Evolutionary conservation across 225 moss, liverwort and hornwort species (phyloP).

Genomic region (Thuidium tamariscinum): DNA sequence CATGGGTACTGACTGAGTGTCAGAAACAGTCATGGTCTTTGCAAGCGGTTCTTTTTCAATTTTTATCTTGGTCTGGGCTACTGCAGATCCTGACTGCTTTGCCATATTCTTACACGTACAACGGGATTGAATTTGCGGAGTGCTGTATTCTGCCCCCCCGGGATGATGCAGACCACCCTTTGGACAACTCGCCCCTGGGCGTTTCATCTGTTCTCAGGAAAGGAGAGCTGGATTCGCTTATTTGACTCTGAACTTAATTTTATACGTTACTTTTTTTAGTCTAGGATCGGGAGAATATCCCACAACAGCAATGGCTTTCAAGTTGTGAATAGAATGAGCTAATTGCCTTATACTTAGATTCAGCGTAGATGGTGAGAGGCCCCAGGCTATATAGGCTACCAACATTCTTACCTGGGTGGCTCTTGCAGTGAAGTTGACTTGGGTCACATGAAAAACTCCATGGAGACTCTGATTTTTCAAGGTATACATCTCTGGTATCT

Average conservation of each 20-base stretch:
- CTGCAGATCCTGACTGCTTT: conserved; percentile 66
- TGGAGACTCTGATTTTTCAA: background rate
- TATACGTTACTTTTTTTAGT: background rate
- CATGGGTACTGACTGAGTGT: background rate
- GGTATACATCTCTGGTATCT: background rate
- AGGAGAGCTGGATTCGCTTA: conserved; percentile 68
- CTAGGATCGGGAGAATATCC: background rate
- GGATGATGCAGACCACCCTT: conserved; percentile 35
- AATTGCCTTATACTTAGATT: background rate
- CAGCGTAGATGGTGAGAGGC: background rate
- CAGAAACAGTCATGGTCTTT: background rate
- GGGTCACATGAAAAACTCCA: background rate
- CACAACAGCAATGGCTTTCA: background rate
- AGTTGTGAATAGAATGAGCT: conserved; percentile 8
- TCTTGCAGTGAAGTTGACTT: background rate
- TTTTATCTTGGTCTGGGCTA: background rate
- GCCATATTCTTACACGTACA: conserved; percentile 70
- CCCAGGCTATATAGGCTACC: background rate
- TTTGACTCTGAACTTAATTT: conserved; percentile 18
- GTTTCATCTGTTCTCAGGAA: conserved; percentile 64
- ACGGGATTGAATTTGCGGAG: conserved; percentile 57
- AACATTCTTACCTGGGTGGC: background rate
- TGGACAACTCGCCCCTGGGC: conserved; percentile 39
- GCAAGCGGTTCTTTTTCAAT: background rate
- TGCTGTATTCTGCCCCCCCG: conserved; percentile 71